Percentiles rank a stretch among this genome's conserved stretches.
Evolutionary conservation across 805 yeast species (phyloP).

Genomic region (Schwanniomyces occidentalis): DNA sequence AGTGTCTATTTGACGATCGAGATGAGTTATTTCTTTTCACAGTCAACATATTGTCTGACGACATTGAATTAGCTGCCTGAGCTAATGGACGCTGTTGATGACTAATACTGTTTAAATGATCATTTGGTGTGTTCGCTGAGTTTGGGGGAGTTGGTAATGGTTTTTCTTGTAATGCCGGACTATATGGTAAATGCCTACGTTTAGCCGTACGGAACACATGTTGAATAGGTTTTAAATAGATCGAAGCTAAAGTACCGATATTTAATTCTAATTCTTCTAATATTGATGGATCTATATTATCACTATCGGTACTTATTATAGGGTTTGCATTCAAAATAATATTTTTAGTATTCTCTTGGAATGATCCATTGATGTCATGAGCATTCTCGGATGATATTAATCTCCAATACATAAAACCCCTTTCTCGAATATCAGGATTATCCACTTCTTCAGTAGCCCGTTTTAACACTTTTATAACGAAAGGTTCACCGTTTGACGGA

Average conservation of each 20-base stretch:
- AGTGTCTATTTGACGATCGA: slow-evolving; percentile 10
- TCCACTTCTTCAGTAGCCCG: slow-evolving; percentile 71
- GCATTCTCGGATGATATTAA: slow-evolving; percentile 51
- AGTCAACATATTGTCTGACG: background rate
- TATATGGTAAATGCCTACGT: slow-evolving; percentile 46
- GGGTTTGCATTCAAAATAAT: slow-evolving; percentile 67
- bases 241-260: slow-evolving; percentile 79
- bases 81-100: too few relatives aligned
- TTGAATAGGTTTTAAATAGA: slow-evolving; percentile 81
- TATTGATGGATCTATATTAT: slow-evolving; percentile 64
- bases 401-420: slow-evolving; percentile 87
- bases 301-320: slow-evolving; percentile 62
- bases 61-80: background rate
- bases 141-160: slow-evolving; percentile 7
- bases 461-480: slow-evolving; percentile 61
- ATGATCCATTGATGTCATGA: slow-evolving; percentile 40
- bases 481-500: slow-evolving; percentile 54
- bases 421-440: slow-evolving; percentile 83
- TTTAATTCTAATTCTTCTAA: slow-evolving; percentile 81
- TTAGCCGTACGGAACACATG: slow-evolving; percentile 72
- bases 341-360: slow-evolving; percentile 36
- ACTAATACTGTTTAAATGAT: too few relatives aligned
- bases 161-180: slow-evolving; percentile 42
- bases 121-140: slow-evolving; percentile 1
- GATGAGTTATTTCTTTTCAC: slow-evolving; percentile 1